These are phyloP conservation scores for Exophiala viscosa DNA, from an alignment of 2,329 filamentous ascomycete species.

Conservation along the genomic window DNA sequence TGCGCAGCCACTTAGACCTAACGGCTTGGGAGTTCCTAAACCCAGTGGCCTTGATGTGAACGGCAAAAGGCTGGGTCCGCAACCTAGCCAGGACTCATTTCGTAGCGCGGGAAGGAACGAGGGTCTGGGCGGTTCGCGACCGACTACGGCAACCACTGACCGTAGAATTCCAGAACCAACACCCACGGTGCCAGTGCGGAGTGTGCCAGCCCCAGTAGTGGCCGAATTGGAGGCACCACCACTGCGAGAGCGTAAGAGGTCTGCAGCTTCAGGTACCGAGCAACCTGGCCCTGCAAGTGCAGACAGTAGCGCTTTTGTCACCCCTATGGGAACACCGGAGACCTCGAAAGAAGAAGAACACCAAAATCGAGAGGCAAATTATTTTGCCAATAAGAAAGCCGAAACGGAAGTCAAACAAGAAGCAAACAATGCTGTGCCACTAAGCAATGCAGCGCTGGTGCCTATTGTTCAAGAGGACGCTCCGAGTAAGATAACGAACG, in stretches of 20 bases:
- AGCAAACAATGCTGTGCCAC: slow-evolving; percentile 6
- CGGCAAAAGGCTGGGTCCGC: slow-evolving; percentile 11
- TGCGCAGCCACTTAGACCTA: slow-evolving; percentile 13
- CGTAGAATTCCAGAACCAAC: slow-evolving; percentile 13
- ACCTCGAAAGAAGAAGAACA: slow-evolving; percentile 31
- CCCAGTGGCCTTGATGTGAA: slow-evolving; percentile 3
- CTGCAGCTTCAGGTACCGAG: slow-evolving; percentile 25
- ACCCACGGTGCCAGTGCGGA: slow-evolving; percentile 10
- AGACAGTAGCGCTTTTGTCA: slow-evolving; percentile 33
- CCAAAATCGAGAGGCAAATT: slow-evolving; percentile 9
- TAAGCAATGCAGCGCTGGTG: slow-evolving; percentile 1
- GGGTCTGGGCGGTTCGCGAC: slow-evolving; percentile 7
- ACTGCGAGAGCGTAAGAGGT: slow-evolving; percentile 16
- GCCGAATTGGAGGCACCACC: background rate
- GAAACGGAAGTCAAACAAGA: slow-evolving; percentile 1
- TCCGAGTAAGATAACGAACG: slow-evolving; percentile 10
- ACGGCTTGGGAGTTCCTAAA: slow-evolving; percentile 11
- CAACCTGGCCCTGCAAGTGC: slow-evolving; percentile 32
- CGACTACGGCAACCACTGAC: slow-evolving; percentile 18
- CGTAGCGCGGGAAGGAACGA: slow-evolving; percentile 9
- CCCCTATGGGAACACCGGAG: slow-evolving; percentile 36
- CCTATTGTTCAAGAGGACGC: slow-evolving; percentile 6
- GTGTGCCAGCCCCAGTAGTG: slow-evolving; percentile 10
- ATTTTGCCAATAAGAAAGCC: slow-evolving; percentile 11
- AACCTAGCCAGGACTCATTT: slow-evolving; percentile 10